phyloP scores from a whole-genome alignment of 2,329 filamentous ascomycete species.

The Sordariomycetes sp. region DNA sequence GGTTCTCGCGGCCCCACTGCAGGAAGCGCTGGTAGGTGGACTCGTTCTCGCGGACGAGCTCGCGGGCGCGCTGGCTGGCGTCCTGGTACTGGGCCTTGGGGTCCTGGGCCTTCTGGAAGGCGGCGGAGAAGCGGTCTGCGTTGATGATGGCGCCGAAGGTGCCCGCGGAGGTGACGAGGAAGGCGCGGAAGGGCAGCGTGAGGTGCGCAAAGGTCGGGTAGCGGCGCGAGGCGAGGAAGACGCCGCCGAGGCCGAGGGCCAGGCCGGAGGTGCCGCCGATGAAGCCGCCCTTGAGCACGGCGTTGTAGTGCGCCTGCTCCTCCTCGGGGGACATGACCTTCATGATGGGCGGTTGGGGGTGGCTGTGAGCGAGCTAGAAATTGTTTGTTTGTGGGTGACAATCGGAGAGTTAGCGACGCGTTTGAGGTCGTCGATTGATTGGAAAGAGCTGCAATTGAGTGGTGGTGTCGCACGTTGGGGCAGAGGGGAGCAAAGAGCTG shows the following conservation, averaged over 20 bases:
- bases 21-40: conserved; percentile 49
- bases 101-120: conserved; percentile 63
- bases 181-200: conserved; percentile 82
- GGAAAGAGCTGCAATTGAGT: too few relatives aligned
- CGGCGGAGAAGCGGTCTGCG: conserved; percentile 61
- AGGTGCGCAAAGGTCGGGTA: conserved; percentile 72
- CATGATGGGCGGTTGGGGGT: conserved; percentile 46
- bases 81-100: conserved; percentile 59
- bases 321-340: conserved; percentile 86
- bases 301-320: conserved; percentile 74
- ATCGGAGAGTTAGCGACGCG: too few relatives aligned
- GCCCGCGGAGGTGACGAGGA: conserved; percentile 72
- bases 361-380: conserved; percentile 4
- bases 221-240: conserved; percentile 58
- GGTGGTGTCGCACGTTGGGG: too few relatives aligned
- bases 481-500: too few relatives aligned
- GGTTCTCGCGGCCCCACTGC: conserved; percentile 69
- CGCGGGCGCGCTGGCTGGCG: conserved; percentile 44
- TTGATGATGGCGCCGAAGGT: conserved; percentile 85
- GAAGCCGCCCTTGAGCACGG: conserved; percentile 70
- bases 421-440: too few relatives aligned
- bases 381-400: too few relatives aligned
- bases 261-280: conserved; percentile 65
- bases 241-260: conserved; percentile 55
- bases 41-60: conserved; percentile 48